phyloP scores from a whole-genome alignment of 2,329 filamentous ascomycete genomes.

The Fusarium begoniae region DNA sequence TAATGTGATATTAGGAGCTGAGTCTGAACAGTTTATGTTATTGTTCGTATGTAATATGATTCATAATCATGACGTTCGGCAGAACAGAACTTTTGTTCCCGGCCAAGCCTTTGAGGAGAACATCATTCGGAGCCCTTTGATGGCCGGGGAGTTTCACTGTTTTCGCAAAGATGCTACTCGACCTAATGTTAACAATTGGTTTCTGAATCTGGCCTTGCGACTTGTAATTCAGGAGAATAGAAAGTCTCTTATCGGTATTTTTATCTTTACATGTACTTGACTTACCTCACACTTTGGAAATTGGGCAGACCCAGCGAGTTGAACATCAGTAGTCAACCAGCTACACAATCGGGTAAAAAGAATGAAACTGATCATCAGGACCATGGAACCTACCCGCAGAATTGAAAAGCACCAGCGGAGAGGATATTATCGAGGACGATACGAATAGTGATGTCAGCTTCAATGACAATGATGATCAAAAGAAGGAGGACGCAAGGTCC shows the following conservation, averaged over 20 bases:
- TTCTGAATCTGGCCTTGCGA: neutral
- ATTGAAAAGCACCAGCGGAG: neutral
- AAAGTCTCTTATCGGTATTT: neutral
- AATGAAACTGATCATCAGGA: neutral
- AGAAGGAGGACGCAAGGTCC: neutral
- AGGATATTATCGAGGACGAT: neutral
- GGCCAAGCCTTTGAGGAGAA: neutral
- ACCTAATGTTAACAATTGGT: neutral
- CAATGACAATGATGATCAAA: neutral
- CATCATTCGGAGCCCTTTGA: neutral
- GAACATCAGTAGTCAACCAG: neutral
- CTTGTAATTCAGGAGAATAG: neutral
- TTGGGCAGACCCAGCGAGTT: neutral
- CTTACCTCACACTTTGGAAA: neutral
- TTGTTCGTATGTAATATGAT: neutral
- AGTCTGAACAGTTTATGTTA: neutral
- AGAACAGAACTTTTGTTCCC: neutral
- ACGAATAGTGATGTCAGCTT: neutral
- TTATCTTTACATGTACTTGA: neutral
- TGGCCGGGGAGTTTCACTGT: neutral
- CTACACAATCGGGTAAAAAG: neutral
- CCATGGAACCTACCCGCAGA: neutral
- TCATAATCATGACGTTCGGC: neutral
- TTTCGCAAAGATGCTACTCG: neutral
- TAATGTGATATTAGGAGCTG: neutral